Base-by-base conservation (phyloP, 768 basidiomycete species). In the Tricholoma saponaceum region DNA sequence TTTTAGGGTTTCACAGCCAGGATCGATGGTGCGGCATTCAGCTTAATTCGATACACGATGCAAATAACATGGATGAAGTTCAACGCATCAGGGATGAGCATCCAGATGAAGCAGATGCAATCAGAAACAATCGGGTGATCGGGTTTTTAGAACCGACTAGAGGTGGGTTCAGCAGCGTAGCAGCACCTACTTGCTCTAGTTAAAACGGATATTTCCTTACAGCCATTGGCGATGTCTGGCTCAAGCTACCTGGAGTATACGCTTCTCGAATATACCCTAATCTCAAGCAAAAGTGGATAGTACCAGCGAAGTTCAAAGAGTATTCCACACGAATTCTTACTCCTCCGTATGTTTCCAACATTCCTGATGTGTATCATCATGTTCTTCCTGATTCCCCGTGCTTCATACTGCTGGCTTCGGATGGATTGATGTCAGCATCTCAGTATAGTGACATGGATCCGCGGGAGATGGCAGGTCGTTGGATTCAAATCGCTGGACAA, bases 61-160 rank as follows among this genome's bases (percentile, higher is more conserved):
- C 79, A 16, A 60, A 64, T 6, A 73, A 83, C 47, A 28, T 62
- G 22, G 64, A 54, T 1, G 83, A 85, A 63, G 74, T 69, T 0
- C 67, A 69, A 12, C 71, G 75, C 20, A 67, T 84, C 25, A 66
- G 63, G 46, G 59, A 59, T 25, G 80, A 80, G 52, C 83, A 85
- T 62, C 81, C 81, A 16, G 75, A 71, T 26, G 81, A 80, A 62
- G 39, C 60, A 0, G 78, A 80, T 55, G 76, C 72, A 51, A 63
- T 83, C 6, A 51, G 75, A 41, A 67, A 74, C 20, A 67, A 78
- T 51, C 74, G 83, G 39, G 80, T 84, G 7, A 70, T 83, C 5
- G 82, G 83, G 22, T 76, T 77, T 1, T 78, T 84, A 46, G 83
- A 82, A 12, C 81, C 83, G 14, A 85, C 83, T 44, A 69, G 83